Base-by-base conservation (phyloP, 768 basidiomycete species). In the Russula emetica region DNA sequence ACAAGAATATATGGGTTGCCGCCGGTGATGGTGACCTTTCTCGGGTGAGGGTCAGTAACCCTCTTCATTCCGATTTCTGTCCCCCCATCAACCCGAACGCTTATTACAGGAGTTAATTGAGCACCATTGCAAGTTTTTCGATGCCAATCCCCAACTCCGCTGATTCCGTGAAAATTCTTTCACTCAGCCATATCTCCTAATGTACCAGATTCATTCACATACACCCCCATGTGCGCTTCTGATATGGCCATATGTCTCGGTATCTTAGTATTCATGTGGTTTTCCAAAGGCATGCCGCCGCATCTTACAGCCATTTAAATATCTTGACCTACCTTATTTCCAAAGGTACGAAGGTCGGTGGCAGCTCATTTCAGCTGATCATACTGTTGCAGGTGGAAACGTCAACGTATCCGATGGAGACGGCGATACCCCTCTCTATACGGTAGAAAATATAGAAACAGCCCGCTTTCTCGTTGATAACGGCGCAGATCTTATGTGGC, bases 341-440 rank as follows among this genome's bases (percentile, higher is more conserved):
- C 16, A 79, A 79, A 72, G 90, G 90, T 87, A 58, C 52, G 72
- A 66, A 55, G 58, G 50, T 58, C 58, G 18, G 62, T 44, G 26
- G 24, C 13, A 55, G 14, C 34, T 40, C 56, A 54, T 44, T 54
- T 51, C 66, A 58, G 30, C 53, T 47, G 22, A 56, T 49, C 24
- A 54, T 36, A 11, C 8, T 14, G 22, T 26, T 55, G 60, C 67
- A 86, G 94, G 94, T 18, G 94, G 94, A 56, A 82, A 95, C 72
- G 89, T 94, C 62, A 94, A 97, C 71, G 74, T 94, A 65, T 82
- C 84, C 1, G 94, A 97, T 72, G 79, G 79, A 58, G 94, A 97
- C 71, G 91, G 90, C 10, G 94, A 97, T 73, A 96, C 94, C 11
- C 94, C 94, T 11, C 77, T 97, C 20, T 96, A 90, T 78, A 90